Percentiles rank a stretch among this genome's conserved stretches.
These are phyloP conservation scores for Ascochyta koolunga DNA, from an alignment of 2,329 filamentous ascomycete genomes.

Conservation along the genomic window DNA sequence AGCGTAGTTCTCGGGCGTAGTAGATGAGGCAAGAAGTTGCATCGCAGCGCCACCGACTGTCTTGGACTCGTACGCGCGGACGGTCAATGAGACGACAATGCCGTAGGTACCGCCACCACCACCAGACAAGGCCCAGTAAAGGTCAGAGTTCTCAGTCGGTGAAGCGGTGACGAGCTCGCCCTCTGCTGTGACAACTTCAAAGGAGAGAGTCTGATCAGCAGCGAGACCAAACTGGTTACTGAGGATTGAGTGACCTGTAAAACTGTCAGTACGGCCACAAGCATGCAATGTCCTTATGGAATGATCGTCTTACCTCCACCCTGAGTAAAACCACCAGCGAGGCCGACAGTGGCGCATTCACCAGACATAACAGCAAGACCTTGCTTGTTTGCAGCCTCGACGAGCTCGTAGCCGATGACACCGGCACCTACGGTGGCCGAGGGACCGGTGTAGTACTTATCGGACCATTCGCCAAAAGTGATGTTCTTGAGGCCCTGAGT, in stretches of 20 bases:
- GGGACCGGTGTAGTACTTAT: constrained; percentile 31
- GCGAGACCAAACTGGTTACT: constrained; percentile 33
- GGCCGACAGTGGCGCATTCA: constrained; percentile 41
- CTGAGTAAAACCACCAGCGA: constrained; percentile 41
- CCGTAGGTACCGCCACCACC: constrained; percentile 42
- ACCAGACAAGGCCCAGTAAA: constrained; percentile 47
- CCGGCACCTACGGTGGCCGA: constrained; percentile 38
- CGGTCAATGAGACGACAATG: constrained; percentile 38
- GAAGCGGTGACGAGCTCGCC: constrained; percentile 39
- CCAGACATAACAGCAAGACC: constrained; percentile 36
- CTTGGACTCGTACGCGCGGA: constrained; percentile 31
- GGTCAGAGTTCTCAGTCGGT: constrained; percentile 35
- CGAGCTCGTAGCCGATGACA: constrained; percentile 33
- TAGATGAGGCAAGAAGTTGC: constrained; percentile 25
- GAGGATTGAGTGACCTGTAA: constrained; percentile 28
- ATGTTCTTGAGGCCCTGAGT: constrained; percentile 37
- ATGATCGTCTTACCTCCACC: constrained; percentile 25
- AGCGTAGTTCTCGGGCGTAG: constrained; percentile 23
- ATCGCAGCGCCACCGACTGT: constrained; percentile 31
- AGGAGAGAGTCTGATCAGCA: constrained; percentile 41
- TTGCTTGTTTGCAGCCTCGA: constrained; percentile 23
- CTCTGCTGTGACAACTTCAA: constrained; percentile 40
- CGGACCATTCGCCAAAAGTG: constrained; percentile 27
- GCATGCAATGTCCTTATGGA: too few species aligned
- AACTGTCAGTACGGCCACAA: too few species aligned